Evolutionary conservation across 495 filamentous ascomycete genomes (phyloP), one percentile per base, ranked within the genome.

Genomic region (Hypoxylon trugodes): DNA sequence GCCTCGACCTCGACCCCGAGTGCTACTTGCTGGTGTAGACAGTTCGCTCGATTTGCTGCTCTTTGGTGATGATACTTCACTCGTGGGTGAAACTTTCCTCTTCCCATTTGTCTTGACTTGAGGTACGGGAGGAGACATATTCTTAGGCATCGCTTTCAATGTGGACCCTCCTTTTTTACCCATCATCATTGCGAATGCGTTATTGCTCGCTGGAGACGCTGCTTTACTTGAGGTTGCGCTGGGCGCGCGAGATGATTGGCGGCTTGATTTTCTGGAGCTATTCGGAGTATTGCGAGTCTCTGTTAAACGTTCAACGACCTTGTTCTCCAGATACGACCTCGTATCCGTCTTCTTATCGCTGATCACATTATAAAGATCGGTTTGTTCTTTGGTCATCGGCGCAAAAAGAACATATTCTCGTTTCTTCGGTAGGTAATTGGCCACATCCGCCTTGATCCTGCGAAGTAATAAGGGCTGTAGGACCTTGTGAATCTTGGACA

Each of bases 361-460:
- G 52, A 97, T 91, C 19, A 87, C 91, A 37, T 91, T 88, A 69
- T 98, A 98, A 5, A 98, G 78, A 50, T 97, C 95, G 25, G 92
- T 89, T 68, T 98, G 95, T 53, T 90, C 89, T 12, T 87, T 79
- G 0, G 92, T 96, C 62, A 98, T 83, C 0, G 93, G 95, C 3
- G 95, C 93, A 58, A 90, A 98, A 4, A 98, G 76, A 15, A 98
- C 88, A 70, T 98, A 98, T 73, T 98, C 95, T 28, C 95, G 86
- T 78, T 98, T 98, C 74, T 92, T 92, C 0, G 95, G 95, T n/a
- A 98, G 76, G 43, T 88, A 82, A 15, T 85, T 87, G 69, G 96
- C 92, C 1, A 98, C 95, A 73, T 98, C 95, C 1, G 91, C 87
- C 75, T 98, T 98, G 52, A 98, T 84, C 22, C 95, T 82, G 6